These are phyloP conservation scores for Retiboletus flavoniger DNA, from an alignment of 1,284 basidiomycete species.

Conservation along the genomic window DNA sequence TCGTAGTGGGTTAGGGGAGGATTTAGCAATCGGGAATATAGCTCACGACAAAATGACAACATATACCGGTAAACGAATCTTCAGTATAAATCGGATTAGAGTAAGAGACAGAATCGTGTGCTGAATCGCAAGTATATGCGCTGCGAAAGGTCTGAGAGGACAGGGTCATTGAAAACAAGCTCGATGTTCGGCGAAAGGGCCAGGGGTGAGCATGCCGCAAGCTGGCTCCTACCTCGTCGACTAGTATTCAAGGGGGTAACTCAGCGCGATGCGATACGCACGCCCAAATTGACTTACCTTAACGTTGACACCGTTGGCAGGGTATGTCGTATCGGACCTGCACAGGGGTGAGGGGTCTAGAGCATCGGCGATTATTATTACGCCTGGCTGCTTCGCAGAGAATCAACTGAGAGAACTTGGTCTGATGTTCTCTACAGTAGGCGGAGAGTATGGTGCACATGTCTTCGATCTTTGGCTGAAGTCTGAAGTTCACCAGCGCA, in stretches of 20 bases:
- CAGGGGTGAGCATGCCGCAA: not conserved
- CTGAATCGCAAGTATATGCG: not conserved
- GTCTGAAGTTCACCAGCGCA: constrained; percentile 14
- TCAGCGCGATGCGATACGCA: not conserved
- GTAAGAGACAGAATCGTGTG: too few species aligned
- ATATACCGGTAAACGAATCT: not conserved
- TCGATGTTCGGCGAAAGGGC: not conserved
- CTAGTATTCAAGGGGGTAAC: not conserved
- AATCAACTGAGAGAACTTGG: not conserved
- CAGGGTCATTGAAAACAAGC: not conserved
- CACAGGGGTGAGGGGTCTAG: accelerated
- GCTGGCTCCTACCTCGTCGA: not conserved
- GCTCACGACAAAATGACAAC: constrained; percentile 7
- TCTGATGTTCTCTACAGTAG: constrained; percentile 13
- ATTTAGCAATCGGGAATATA: not conserved
- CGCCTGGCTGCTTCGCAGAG: not conserved
- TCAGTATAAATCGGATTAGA: not conserved
- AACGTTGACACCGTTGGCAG: constrained; percentile 12
- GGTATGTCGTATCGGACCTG: not conserved
- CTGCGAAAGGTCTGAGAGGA: not conserved
- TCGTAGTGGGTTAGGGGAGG: not conserved
- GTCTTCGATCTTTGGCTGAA: constrained; percentile 5
- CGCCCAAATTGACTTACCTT: constrained; percentile 3
- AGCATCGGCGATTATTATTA: constrained; percentile 2
- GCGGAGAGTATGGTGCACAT: constrained; percentile 19